These are phyloP conservation scores for Azolla pinnata DNA, from an alignment of 75 land plant species.

Conservation along the genomic window DNA sequence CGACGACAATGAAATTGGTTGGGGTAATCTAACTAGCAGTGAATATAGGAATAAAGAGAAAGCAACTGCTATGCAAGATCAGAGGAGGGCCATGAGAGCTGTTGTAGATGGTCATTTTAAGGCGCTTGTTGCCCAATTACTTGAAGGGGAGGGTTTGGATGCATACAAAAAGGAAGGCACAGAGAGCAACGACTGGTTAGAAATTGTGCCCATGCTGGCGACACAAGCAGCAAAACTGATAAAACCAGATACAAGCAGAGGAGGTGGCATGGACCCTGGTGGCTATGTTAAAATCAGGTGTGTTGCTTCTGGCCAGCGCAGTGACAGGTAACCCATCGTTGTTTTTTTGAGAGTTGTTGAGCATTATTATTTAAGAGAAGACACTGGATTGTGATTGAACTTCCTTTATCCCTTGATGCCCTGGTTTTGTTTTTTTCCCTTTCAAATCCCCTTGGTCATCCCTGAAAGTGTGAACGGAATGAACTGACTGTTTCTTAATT, in stretches of 20 bases:
- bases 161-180: conserved; percentile 15
- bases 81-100: conserved; percentile 44
- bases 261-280: conserved; percentile 91
- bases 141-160: conserved; percentile 43
- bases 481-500: too few species aligned
- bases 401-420: too few species aligned
- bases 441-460: too few species aligned
- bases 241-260: conserved; percentile 79
- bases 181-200: conserved; percentile 68
- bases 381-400: too few species aligned
- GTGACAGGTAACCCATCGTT: conserved; percentile 79
- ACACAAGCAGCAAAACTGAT: conserved; percentile 85
- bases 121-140: conserved; percentile 68
- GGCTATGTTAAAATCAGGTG: conserved; percentile 92
- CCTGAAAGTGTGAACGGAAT: too few species aligned
- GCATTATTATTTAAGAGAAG: too few species aligned
- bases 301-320: conserved; percentile 57
- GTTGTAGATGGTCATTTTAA: conserved; percentile 73
- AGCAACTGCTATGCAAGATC: conserved; percentile 27
- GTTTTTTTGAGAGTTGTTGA: too few species aligned
- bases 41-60: conserved; percentile 33
- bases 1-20: conserved; percentile 35
- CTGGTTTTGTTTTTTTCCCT: too few species aligned
- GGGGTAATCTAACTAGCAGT: conserved; percentile 33
- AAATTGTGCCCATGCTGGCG: conserved; percentile 54